Evolutionary conservation across 2,329 filamentous ascomycete genomes (phyloP), one percentile per base, ranked within the genome.

Genomic region (Tolypocladium amazonense): DNA sequence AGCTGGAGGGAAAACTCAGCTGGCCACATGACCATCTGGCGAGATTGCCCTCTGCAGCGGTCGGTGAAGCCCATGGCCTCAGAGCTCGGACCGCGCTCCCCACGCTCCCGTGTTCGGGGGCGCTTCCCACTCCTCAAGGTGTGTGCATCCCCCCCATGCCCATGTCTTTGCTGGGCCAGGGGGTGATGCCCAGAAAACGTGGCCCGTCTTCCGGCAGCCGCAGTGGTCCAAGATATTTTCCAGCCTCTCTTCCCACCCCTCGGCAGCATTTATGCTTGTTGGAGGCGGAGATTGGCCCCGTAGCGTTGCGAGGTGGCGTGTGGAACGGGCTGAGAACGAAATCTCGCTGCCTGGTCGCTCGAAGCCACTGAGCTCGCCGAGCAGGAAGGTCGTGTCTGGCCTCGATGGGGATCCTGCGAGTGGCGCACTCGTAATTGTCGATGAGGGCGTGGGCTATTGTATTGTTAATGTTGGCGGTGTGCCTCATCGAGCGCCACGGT

Each of bases 21-120:
- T 60, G 59, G 56, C 58, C 62, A 63, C 62, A 60, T 63, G 62
- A 63, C 62, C 54, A 27, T 41, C 33, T 57, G 37, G 50, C 47
- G 58, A 63, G 60, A 62, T 63, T 63, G 60, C 56, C 58, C 55
- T 56, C 58, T 50, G 43, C 41, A 58, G 47, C 27, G 25, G 47
- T 33, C 47, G 27, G 45, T 50, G 25, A 20, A 33, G 25, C 15
- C 15, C 25, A 9, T 52, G 18, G 25, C 15, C 15, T n/a, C 25
- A n/a, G 27, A 52, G 47, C 47, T 52, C 18, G 27, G 47, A 52
- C 47, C 15, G 25, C 47, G 47, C 27, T 53, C 50, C 50, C 47
- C 47, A 33, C 50, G 27, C 12, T 53, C 50, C 50, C 50, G 50
- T 53, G 18, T 27, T n/a, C n/a, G 45, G 47, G 23, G 23, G 45